Percentiles rank a stretch among this genome's conserved stretches.
Evolutionary conservation across 176 grass and related monocot species (phyloP).

Genomic region (Rhynchospora breviuscula): DNA sequence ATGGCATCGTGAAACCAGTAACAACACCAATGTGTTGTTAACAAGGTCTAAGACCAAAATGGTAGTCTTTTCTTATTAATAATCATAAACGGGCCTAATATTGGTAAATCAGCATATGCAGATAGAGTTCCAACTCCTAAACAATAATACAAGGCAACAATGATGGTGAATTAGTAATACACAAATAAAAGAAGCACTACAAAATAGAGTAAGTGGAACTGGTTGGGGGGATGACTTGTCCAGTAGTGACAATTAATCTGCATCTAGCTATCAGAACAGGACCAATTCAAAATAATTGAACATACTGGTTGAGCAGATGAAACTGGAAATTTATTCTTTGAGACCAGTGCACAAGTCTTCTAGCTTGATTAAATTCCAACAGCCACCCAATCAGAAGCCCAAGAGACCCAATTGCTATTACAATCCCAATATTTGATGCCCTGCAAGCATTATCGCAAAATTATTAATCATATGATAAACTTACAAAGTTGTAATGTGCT

Average conservation of each 20-base stretch:
- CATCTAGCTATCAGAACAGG: background rate
- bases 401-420: conserved; percentile 76
- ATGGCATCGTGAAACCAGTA: background rate
- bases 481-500: conserved; percentile 6
- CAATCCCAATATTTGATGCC: conserved; percentile 79
- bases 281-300: conserved; percentile 4
- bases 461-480: background rate
- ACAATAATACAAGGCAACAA: background rate
- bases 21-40: background rate
- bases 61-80: background rate
- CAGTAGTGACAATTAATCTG: background rate
- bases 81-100: background rate
- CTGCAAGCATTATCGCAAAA: conserved; percentile 22
- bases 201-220: background rate
- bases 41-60: background rate
- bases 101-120: background rate
- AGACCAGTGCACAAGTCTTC: conserved; percentile 47
- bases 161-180: background rate
- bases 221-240: background rate
- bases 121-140: background rate
- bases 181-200: no score
- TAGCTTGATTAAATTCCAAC: conserved; percentile 65
- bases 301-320: background rate
- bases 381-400: conserved; percentile 82
- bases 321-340: conserved; percentile 51